Evolutionary conservation across 1,284 basidiomycete genomes (phyloP).

Genomic region (Boletus sp.): DNA sequence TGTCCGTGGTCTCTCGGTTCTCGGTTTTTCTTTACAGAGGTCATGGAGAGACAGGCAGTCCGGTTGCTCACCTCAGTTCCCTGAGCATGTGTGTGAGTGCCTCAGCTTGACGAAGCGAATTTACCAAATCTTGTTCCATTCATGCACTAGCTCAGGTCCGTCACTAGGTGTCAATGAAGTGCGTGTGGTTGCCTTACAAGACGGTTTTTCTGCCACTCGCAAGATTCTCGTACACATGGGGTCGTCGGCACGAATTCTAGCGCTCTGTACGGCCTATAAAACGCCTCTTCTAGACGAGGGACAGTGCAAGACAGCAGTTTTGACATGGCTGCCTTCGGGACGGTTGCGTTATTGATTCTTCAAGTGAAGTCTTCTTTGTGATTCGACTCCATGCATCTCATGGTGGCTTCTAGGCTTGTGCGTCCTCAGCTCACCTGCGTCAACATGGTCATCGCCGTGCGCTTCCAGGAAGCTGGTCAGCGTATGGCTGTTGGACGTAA

Average conservation of each 20-base stretch:
- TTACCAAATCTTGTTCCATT: not conserved
- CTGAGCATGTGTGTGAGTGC: not conserved
- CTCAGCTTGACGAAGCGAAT: not conserved
- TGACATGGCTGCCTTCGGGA: slow-evolving; percentile 12
- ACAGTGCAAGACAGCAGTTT: not conserved
- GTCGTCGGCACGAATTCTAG: not conserved
- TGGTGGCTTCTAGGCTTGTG: slow-evolving; percentile 3
- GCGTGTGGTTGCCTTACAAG: not conserved
- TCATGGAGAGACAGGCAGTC: not conserved
- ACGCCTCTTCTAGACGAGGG: not conserved
- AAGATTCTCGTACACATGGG: too few relatives aligned
- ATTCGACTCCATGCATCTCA: slow-evolving; percentile 11
- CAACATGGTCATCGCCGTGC: slow-evolving; percentile 37
- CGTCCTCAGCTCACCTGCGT: slow-evolving; percentile 9
- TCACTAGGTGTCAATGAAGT: not conserved
- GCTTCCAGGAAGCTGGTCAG: slow-evolving; percentile 60
- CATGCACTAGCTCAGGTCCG: not conserved
- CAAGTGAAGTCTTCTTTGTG: slow-evolving; percentile 13
- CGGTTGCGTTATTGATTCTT: slow-evolving; percentile 5
- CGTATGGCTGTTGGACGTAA: slow-evolving; percentile 67
- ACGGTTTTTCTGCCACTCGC: not conserved
- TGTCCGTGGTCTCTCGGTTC: not conserved
- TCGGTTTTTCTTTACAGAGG: not conserved
- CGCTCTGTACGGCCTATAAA: slow-evolving; percentile 17
- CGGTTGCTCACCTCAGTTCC: not conserved